A percentile compares a stretch with the other conserved stretches of the same genome.
Evolutionary conservation across 2,329 filamentous ascomycete species (phyloP).

Genomic region (Neofusicoccum sp.): DNA sequence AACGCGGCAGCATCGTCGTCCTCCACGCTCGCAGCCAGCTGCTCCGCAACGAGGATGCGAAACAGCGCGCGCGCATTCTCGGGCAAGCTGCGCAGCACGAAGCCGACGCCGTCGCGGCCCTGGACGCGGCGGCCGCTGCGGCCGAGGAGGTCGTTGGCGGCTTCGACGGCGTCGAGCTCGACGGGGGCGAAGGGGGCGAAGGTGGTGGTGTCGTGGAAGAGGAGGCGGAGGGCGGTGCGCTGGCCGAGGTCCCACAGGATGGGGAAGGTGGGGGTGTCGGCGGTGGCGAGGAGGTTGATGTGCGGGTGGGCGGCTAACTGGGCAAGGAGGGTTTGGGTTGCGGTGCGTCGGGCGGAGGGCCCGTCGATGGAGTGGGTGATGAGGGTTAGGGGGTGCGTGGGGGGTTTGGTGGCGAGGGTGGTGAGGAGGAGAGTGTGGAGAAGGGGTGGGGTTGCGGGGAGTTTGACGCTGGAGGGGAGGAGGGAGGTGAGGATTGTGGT

Average conservation of each 20-base stretch:
- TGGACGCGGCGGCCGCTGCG: constrained; percentile 75
- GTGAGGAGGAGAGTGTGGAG: constrained; percentile 66
- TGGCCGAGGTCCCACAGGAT: constrained; percentile 86
- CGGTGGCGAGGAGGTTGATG: constrained; percentile 73
- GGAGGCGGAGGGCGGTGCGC: constrained; percentile 78
- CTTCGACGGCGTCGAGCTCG: constrained; percentile 83
- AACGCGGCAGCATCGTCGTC: constrained; percentile 42
- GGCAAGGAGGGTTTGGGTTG: constrained; percentile 70
- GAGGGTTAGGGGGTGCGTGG: constrained; percentile 27
- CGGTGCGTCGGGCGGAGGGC: constrained; percentile 67
- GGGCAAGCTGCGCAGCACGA: constrained; percentile 84
- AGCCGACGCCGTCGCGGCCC: constrained; percentile 87
- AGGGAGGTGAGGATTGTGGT: constrained; percentile 66
- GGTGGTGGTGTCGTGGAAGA: constrained; percentile 93
- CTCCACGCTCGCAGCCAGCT: constrained; percentile 67
- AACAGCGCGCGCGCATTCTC: constrained; percentile 91
- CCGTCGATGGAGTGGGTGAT: constrained; percentile 88
- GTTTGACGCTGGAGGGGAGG: constrained; percentile 48
- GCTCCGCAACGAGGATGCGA: constrained; percentile 77
- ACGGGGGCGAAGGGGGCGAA: constrained; percentile 65
- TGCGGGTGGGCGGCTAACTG: constrained; percentile 71
- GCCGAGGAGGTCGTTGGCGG: constrained; percentile 83
- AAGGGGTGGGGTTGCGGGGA: constrained; percentile 64
- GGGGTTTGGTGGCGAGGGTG: constrained; percentile 52
- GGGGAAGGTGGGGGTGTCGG: constrained; percentile 83